Evolutionary conservation across 2,329 filamentous ascomycete species (phyloP).

Genomic region (Neonectria coccinea): DNA sequence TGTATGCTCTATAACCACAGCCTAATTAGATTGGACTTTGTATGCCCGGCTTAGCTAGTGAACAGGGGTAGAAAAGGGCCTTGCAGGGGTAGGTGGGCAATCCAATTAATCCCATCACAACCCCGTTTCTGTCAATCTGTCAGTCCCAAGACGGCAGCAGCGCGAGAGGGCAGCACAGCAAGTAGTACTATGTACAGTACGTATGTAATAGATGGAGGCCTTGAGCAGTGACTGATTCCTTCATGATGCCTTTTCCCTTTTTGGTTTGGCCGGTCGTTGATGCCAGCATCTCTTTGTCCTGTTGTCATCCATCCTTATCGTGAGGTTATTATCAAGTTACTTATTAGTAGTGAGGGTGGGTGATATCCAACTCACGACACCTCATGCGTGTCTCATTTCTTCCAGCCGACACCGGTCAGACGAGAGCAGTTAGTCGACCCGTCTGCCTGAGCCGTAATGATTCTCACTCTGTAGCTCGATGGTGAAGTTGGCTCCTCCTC

Average conservation of each 20-base stretch:
- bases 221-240: neutral
- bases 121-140: conserved; percentile 11
- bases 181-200: no score
- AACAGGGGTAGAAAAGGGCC: conserved; percentile 1
- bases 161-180: no score
- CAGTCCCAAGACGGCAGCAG: neutral
- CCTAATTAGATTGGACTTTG: neutral
- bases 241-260: neutral
- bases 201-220: no score
- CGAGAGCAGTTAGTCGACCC: neutral
- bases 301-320: neutral
- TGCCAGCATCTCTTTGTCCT: neutral
- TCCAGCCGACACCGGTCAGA: neutral
- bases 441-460: neutral
- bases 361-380: neutral
- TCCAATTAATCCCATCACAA: conserved; percentile 16
- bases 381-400: neutral
- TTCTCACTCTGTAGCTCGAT: neutral
- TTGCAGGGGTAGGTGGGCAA: neutral
- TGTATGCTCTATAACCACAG: no score
- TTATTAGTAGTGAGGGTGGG: neutral
- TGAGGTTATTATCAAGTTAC: neutral
- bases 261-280: neutral
- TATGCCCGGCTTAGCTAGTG: conserved; percentile 17
- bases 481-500: neutral